Evolutionary conservation across 257 asterid species (phyloP).

Genomic region (Nyctanthes arbortristis): DNA sequence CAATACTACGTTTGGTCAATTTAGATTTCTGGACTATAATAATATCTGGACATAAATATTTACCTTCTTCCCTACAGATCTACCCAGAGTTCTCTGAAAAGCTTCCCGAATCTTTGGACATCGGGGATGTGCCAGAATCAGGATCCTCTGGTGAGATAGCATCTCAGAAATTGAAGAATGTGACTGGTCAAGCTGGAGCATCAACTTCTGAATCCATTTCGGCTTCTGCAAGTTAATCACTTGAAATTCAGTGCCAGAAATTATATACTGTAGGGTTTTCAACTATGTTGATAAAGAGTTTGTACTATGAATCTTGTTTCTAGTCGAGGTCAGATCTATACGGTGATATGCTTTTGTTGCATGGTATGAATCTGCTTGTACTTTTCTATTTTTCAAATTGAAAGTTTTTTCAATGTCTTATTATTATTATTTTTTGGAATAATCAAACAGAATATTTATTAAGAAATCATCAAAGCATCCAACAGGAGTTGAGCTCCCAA

Average conservation of each 20-base stretch:
- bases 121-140: background rate
- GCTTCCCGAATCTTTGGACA: constrained; percentile 4
- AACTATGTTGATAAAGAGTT: background rate
- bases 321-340: background rate
- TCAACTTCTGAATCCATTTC: background rate
- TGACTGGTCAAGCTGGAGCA: background rate
- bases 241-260: background rate
- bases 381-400: background rate
- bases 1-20: background rate
- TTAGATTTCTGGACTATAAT: background rate
- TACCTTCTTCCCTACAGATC: background rate
- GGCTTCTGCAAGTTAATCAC: background rate
- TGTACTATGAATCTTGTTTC: background rate
- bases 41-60: background rate
- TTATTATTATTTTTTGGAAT: background rate
- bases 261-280: background rate
- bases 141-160: background rate
- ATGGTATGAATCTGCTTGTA: constrained; percentile 21
- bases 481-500: too few species aligned
- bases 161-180: background rate
- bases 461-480: too few species aligned
- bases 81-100: background rate
- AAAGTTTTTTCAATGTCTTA: background rate
- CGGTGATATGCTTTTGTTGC: constrained; percentile 12
- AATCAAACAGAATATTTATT: too few species aligned